Evolutionary conservation across 306 rosid genomes (phyloP).

Genomic region (Mimosa pudica): DNA sequence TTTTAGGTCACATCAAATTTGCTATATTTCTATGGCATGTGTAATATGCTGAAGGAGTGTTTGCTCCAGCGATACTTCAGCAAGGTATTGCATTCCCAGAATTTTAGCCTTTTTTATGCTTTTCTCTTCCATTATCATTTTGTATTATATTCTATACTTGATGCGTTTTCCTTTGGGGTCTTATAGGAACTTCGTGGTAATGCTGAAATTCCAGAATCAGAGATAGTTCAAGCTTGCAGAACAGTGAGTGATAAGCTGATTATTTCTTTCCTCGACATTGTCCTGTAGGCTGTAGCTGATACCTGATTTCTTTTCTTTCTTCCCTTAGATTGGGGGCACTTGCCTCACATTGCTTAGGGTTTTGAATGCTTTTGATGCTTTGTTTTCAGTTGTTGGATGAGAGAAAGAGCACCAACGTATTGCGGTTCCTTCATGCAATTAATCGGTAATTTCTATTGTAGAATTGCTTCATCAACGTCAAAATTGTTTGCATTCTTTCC

Average conservation of each 20-base stretch:
- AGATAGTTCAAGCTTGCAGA: conserved; percentile 91
- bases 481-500: neutral
- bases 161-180: conserved; percentile 18
- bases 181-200: conserved; percentile 82
- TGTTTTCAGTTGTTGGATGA: conserved; percentile 73
- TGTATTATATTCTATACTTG: neutral
- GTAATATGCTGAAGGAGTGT: conserved; percentile 80
- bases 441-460: conserved; percentile 52
- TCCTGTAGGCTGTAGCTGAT: conserved; percentile 23
- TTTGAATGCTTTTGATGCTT: conserved; percentile 24
- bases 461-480: conserved; percentile 16
- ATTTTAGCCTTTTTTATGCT: conserved; percentile 6
- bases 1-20: conserved; percentile 75
- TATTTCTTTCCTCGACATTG: conserved; percentile 22
- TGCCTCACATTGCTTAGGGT: conserved; percentile 19
- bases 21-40: conserved; percentile 84
- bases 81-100: conserved; percentile 58
- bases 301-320: conserved; percentile 14
- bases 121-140: neutral
- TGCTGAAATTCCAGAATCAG: conserved; percentile 85
- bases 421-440: conserved; percentile 73
- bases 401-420: conserved; percentile 77
- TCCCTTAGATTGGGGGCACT: neutral
- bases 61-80: conserved; percentile 91
- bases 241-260: conserved; percentile 56